Conservation (phyloP, 257 asterid genomes). For the Prunella vulgaris region DNA sequence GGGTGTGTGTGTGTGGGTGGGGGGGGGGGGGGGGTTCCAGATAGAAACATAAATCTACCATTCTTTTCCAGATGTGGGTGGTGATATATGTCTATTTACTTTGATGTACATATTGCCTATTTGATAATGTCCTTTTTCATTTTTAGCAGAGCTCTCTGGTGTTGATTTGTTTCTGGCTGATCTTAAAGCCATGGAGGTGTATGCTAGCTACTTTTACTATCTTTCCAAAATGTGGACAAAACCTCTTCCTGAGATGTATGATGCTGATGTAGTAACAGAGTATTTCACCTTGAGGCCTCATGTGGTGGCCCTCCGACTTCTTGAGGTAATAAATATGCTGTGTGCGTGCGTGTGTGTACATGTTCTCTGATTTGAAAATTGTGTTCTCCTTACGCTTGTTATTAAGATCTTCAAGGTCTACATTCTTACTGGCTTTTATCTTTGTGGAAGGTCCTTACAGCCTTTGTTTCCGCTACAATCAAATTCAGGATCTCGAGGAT, state of each 20-base stretch:
- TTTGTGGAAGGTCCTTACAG: constrained; percentile 68
- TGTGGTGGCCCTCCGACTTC: constrained; percentile 70
- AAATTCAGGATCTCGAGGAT: constrained; percentile 58
- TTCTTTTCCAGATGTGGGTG: background rate
- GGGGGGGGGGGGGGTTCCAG: background rate
- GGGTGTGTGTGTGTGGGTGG: background rate
- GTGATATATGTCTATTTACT: background rate
- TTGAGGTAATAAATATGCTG: constrained; percentile 55
- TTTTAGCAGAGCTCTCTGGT: constrained; percentile 69
- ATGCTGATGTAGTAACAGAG: constrained; percentile 58
- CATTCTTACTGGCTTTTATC: constrained; percentile 32
- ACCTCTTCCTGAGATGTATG: constrained; percentile 88
- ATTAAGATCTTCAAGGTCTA: constrained; percentile 9
- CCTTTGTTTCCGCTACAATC: constrained; percentile 75
- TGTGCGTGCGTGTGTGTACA: background rate
- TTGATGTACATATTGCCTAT: constrained; percentile 7
- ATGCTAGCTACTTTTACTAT: constrained; percentile 58
- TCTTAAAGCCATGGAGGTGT: constrained; percentile 74
- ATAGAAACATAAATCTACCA: background rate
- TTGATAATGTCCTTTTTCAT: constrained; percentile 12
- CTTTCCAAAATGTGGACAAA: constrained; percentile 73
- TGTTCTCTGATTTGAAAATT: background rate
- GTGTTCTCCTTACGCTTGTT: background rate
- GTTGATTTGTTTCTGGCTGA: constrained; percentile 79
- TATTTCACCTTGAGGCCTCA: constrained; percentile 92